Evolutionary conservation across 192 early-diverging fungal species (phyloP).

Genomic region (Coemansia pectinata): DNA sequence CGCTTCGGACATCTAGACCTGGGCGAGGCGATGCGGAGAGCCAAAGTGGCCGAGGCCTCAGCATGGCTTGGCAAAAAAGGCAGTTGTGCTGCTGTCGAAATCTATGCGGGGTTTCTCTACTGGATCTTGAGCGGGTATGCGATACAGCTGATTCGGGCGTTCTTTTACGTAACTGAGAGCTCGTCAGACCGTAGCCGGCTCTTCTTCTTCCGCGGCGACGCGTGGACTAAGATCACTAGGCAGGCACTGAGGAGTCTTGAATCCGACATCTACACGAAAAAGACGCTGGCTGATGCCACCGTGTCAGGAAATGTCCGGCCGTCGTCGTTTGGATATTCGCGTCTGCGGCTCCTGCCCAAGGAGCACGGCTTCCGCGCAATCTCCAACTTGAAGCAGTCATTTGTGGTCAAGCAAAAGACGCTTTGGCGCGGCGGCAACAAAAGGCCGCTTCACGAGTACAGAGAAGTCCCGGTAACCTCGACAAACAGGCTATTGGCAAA

Average conservation of each 20-base stretch:
- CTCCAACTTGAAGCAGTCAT: slow-evolving; percentile 61
- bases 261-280: slow-evolving; percentile 28
- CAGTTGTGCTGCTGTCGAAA: slow-evolving; percentile 26
- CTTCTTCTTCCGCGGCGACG: slow-evolving; percentile 77
- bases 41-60: slow-evolving; percentile 54
- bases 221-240: slow-evolving; percentile 64
- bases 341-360: slow-evolving; percentile 83
- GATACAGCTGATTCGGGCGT: slow-evolving; percentile 62
- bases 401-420: slow-evolving; percentile 2
- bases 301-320: background rate
- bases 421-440: background rate
- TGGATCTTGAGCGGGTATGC: slow-evolving; percentile 68
- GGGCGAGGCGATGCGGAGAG: slow-evolving; percentile 56
- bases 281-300: background rate
- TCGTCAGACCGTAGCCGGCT: slow-evolving; percentile 62
- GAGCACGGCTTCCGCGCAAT: slow-evolving; percentile 73
- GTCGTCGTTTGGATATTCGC: slow-evolving; percentile 54
- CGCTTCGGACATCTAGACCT: slow-evolving; percentile 65
- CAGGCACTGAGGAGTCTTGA: slow-evolving; percentile 51
- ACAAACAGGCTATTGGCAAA: slow-evolving; percentile 20
- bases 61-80: slow-evolving; percentile 14
- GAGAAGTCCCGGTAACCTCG: slow-evolving; percentile 17
- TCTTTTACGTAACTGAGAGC: slow-evolving; percentile 83
- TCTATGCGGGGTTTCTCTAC: slow-evolving; percentile 62
- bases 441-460: slow-evolving; percentile 11